phyloP scores from a whole-genome alignment of 352 stramenopile genomes.

The Phytophthora melonis region DNA sequence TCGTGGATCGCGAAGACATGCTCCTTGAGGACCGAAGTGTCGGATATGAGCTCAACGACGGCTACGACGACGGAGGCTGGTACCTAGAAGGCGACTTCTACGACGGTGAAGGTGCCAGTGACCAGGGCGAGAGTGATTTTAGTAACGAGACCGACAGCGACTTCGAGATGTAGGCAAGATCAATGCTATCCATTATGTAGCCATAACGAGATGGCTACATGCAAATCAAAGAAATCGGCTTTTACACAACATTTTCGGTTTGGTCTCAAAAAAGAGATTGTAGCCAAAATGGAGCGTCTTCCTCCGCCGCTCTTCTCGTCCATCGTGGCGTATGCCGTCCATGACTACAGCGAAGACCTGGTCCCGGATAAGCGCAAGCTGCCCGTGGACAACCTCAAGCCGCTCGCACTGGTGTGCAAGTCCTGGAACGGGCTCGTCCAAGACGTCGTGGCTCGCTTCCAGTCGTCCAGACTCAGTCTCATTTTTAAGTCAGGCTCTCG shows the following conservation, averaged over 20 bases:
- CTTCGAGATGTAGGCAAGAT: background rate
- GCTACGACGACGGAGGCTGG: background rate
- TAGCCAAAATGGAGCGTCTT: constrained; percentile 24
- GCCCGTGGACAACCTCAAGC: constrained; percentile 14
- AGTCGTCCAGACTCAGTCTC: constrained; percentile 28
- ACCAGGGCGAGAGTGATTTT: background rate
- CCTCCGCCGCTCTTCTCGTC: constrained; percentile 36
- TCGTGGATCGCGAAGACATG: constrained; percentile 3
- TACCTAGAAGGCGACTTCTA: background rate
- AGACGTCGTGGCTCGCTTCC: constrained; percentile 27
- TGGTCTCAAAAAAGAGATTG: background rate
- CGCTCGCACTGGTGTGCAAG: constrained; percentile 38
- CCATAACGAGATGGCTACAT: background rate
- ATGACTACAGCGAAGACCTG: constrained; percentile 27
- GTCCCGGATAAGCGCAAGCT: constrained; percentile 8
- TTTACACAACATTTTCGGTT: background rate
- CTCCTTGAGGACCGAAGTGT: background rate
- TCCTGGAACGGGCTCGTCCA: constrained; percentile 31
- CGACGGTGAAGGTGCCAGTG: background rate
- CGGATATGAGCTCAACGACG: background rate
- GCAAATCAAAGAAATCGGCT: background rate
- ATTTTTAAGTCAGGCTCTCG: constrained; percentile 23
- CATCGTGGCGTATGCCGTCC: constrained; percentile 41
- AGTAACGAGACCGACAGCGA: background rate
- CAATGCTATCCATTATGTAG: background rate